Evolutionary conservation across 495 filamentous ascomycete genomes (phyloP).

Genomic region (Haplographium delicatum): DNA sequence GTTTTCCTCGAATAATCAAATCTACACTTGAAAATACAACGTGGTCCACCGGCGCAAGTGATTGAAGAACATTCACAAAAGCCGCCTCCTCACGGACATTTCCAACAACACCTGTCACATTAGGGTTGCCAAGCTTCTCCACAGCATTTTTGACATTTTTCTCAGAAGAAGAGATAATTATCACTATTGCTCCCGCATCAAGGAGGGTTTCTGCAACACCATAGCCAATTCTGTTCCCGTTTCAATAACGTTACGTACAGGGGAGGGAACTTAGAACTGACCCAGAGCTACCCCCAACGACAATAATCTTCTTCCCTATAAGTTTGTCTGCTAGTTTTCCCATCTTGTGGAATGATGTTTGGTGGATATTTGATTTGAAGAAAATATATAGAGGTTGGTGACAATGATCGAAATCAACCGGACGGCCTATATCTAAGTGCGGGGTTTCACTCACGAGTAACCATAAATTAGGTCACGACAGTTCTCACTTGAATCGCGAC

Average conservation of each 20-base stretch:
- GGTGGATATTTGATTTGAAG: too few species aligned
- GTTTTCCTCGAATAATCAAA: conserved; percentile 37
- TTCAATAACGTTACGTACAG: background rate
- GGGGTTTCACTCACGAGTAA: too few species aligned
- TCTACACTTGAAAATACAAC: conserved; percentile 40
- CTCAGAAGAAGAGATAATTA: conserved; percentile 43
- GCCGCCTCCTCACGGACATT: conserved; percentile 35
- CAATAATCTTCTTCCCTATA: conserved; percentile 29
- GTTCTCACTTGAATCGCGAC: too few species aligned
- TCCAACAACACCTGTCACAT: conserved; percentile 27
- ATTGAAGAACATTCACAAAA: conserved; percentile 29
- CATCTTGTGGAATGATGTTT: conserved; percentile 17
- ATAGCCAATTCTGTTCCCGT: conserved; percentile 39
- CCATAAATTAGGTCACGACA: too few species aligned
- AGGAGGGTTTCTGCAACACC: conserved; percentile 40
- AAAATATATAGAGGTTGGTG: too few species aligned
- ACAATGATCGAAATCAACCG: too few species aligned
- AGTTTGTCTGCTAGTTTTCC: conserved; percentile 30
- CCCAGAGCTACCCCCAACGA: conserved; percentile 35
- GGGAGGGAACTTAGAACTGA: conserved; percentile 4
- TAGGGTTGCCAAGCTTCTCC: conserved; percentile 20
- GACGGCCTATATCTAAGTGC: too few species aligned
- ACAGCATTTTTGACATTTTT: conserved; percentile 29
- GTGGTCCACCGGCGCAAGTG: conserved; percentile 36
- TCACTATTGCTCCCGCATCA: conserved; percentile 41